Evolutionary conservation across 139 green algal species (phyloP), one percentile per base, ranked within the genome.

Genomic region (Microglena sp.): DNA sequence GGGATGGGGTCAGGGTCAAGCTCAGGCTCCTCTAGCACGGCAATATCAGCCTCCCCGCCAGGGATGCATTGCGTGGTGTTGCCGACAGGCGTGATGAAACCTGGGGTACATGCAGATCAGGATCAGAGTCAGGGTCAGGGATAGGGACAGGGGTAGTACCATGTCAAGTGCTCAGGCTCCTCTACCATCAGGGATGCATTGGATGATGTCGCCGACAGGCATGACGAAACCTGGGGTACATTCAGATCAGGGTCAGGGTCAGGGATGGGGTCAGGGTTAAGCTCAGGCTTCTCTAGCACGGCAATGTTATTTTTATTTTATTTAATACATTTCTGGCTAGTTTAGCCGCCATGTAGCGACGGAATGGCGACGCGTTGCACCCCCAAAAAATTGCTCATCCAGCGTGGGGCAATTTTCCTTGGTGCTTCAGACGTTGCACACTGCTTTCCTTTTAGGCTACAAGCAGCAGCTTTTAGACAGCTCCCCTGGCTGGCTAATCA

Each of bases 1-100:
- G n/a, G n/a, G n/a, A n/a, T n/a, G n/a, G n/a, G n/a, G n/a, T n/a
- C n/a, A n/a, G n/a, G n/a, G n/a, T n/a, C n/a, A n/a, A n/a, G 94
- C 84, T 99, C 94, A 0, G 94, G 94, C 81, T 99, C 94, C 78
- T 99, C 94, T 63, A 99, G 80, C 33, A 99, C 87, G 26, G 94
- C 94, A 55, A 99, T 86, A 64, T 99, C 93, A 1, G 90, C 87
- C 69, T 95, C 85, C 32, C 76, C 55, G 62, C 97, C 86, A 5
- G 94, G 88, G 27, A 99, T 89, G 74, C 90, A 92, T 33, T 76
- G 55, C 5, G 90, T 96, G 64, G 96, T 87, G 85, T 99, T 93
- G 8, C 94, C 94, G 31, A 98, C 90, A 0, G 93, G 90, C 54
- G 98, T 77, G 64, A 99, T 97, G 71, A 75, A 90, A 65, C 90